Evolutionary conservation across 371 early-diverging fungal species (phyloP), one percentile per base, ranked within the genome.

Genomic region (Circinella umbellata): DNA sequence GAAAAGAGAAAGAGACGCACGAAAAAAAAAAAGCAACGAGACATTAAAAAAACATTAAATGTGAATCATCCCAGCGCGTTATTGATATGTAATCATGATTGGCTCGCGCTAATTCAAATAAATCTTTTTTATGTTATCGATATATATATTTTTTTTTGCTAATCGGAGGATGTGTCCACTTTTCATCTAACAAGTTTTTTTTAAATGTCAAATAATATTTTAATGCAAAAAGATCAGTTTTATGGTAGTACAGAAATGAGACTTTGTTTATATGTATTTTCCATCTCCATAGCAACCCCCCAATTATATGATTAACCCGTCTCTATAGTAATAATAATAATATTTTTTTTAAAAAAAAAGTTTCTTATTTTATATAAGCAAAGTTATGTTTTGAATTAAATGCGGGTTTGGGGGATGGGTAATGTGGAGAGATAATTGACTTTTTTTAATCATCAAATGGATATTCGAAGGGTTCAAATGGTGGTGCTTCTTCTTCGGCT

Each of bases 391-490:
- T 57, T 57, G 11, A 7, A 51, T 51, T 51, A n/a, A 57, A 57
- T 57, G 57, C 57, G 51, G 51, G 51, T 13, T 13, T 51, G 51
- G 51, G 51, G 51, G n/a, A 51, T 42, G 42, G 51, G 15, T 51
- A 13, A n/a, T 47, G 47, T 27, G 27, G 27, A 27, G 27, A 27
- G 27, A 27, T 42, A 9, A 42, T 42, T 42, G 11, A 9, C 9
- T 42, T 42, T 42, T 61, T 42, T 79, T 81, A 86, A 64, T 86
- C 82, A 42, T 86, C 92, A 76, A 92, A 93, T 11, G 92, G 91
- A 70, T 94, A 95, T 73, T 93, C 93, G 69, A 96, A 96, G 10
- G 96, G 94, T 77, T 91, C 94, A 34, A 95, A 95, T 67, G 94
- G 91, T 47, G 86, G 86, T 39, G 92, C 88, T 71, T 93, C 93